Evolutionary conservation across 768 basidiomycete species (phyloP), one percentile per base, ranked within the genome.

Genomic region (Daedaleopsis sinensis): DNA sequence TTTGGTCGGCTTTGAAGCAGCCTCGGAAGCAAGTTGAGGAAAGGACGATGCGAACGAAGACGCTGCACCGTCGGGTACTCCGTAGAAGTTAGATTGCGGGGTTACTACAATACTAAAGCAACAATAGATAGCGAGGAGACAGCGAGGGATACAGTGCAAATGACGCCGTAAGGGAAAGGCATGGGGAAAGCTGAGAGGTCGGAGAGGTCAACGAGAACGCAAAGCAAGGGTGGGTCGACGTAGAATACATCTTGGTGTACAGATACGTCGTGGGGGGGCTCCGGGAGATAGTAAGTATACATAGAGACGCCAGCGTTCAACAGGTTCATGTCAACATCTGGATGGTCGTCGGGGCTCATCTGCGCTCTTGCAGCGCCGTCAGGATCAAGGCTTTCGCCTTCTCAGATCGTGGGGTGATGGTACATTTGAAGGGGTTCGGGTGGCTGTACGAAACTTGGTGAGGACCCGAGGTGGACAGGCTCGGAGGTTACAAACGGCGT

Each of bases 341-440:
- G 0, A 3, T 7, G 21, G 16, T 18, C 11, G 21, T 6, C 24
- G 23, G 19, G 9, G 23, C 8, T 13, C 47, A 49, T 49, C 15
- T 23, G 23, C 39, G 47, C 47, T 49, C 10, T 49, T 23, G 37
- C 19, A 13, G 15, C 53, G 53, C 55, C 53, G 53, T 46, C 5
- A 57, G 36, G 19, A 64, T 55, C n/a, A 65, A 43, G 5, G 54
- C 60, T 9, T 32, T n/a, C 8, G 60, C 64, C 55, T 58, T 62
- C 38, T 55, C 58, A 15, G 65, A 65, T n/a, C 82, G 80, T 38
- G 82, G 79, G 49, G 69, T 74, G 58, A 84, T 81, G 47, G 67
- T 67, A 62, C 80, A 84, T 42, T 60, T 69, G 70, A 83, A 83
- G 51, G 79, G 80, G 64, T 77, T 78, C 53, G 82, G 81, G 71